Evolutionary conservation across 2,329 filamentous ascomycete species (phyloP).

Genomic region (Geosmithia flava): DNA sequence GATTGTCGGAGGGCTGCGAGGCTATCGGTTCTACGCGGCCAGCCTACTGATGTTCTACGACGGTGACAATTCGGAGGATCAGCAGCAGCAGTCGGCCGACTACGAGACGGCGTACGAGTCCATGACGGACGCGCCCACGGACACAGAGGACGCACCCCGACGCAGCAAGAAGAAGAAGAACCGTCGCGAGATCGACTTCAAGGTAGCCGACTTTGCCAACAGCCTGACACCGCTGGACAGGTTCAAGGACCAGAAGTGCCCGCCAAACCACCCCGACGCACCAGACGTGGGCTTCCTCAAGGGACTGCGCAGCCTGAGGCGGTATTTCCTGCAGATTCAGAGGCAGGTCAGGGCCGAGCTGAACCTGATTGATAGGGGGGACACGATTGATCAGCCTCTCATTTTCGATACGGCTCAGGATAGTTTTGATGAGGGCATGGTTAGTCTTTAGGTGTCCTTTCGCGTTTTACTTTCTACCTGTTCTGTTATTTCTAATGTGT

Average conservation of each 20-base stretch:
- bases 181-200: slow-evolving; percentile 66
- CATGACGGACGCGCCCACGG: slow-evolving; percentile 44
- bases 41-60: slow-evolving; percentile 95
- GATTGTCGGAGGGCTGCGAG: slow-evolving; percentile 66
- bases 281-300: slow-evolving; percentile 84
- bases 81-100: slow-evolving; percentile 14
- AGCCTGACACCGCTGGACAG: slow-evolving; percentile 82
- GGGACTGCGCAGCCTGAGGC: slow-evolving; percentile 63
- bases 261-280: slow-evolving; percentile 66
- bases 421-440: slow-evolving; percentile 18
- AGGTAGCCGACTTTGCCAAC: slow-evolving; percentile 98
- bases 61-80: slow-evolving; percentile 52
- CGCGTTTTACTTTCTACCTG: background rate
- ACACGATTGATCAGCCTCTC: slow-evolving; percentile 9
- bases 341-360: slow-evolving; percentile 53
- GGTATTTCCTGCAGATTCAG: slow-evolving; percentile 82
- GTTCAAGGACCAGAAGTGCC: slow-evolving; percentile 52
- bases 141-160: slow-evolving; percentile 34
- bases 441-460: slow-evolving; percentile 8
- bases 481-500: too few species aligned
- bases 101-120: slow-evolving; percentile 43
- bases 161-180: slow-evolving; percentile 31
- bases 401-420: slow-evolving; percentile 10
- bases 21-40: slow-evolving; percentile 91
- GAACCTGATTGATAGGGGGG: slow-evolving; percentile 26